Percentiles rank a stretch among this genome's conserved stretches.
These are phyloP conservation scores for Aspergillus fructus DNA, from an alignment of 2,329 filamentous ascomycete genomes.

Conservation along the genomic window DNA sequence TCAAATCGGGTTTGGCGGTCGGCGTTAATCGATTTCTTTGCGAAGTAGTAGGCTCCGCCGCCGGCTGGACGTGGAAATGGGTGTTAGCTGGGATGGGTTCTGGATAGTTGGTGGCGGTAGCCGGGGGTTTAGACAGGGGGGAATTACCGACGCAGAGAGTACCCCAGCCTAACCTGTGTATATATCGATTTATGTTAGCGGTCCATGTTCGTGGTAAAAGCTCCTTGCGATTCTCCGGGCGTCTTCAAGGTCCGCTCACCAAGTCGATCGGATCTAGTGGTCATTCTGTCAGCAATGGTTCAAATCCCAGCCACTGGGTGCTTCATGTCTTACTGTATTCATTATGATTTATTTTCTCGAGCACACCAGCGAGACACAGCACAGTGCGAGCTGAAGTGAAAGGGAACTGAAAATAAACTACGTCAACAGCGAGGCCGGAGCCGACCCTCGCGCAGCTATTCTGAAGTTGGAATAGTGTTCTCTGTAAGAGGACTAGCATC, in stretches of 20 bases:
- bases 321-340: constrained; percentile 50
- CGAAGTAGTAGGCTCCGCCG: constrained; percentile 91
- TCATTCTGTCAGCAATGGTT: constrained; percentile 3
- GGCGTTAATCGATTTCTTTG: constrained; percentile 90
- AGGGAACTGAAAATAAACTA: constrained; percentile 15
- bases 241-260: constrained; percentile 43
- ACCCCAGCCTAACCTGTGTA: constrained; percentile 81
- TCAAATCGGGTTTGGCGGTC: constrained; percentile 74
- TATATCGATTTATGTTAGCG: constrained; percentile 8
- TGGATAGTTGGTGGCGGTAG: not conserved
- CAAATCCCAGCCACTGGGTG: not conserved
- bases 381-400: not conserved
- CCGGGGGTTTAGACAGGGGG: not conserved
- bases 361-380: not conserved
- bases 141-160: constrained; percentile 75
- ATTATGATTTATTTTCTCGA: constrained; percentile 32
- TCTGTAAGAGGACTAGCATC: not conserved
- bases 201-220: not conserved
- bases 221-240: not conserved
- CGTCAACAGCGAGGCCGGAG: constrained; percentile 15
- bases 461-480: not conserved
- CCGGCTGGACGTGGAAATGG: constrained; percentile 59
- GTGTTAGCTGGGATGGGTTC: not conserved
- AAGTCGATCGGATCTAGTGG: constrained; percentile 57
- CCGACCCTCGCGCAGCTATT: constrained; percentile 3